phyloP scores from a whole-genome alignment of 1,284 basidiomycete species.

The Wolfiporia cocos region DNA sequence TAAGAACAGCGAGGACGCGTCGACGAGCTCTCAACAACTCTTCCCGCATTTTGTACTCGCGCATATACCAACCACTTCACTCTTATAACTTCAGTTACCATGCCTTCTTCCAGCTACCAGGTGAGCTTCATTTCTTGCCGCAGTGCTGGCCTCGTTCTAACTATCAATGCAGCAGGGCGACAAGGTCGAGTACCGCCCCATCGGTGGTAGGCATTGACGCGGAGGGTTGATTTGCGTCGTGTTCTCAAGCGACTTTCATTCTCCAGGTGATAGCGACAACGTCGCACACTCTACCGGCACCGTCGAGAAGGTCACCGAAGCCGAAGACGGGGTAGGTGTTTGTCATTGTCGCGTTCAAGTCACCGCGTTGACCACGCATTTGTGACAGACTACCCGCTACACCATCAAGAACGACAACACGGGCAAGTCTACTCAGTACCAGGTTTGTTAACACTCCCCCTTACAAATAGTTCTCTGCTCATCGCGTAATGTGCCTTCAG shows the following conservation, averaged over 20 bases:
- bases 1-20: not conserved
- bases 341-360: not conserved
- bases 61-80: not conserved
- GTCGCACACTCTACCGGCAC: conserved; percentile 33
- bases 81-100: not conserved
- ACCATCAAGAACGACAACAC: conserved; percentile 39
- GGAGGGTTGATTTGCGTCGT: not conserved
- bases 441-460: conserved; percentile 20
- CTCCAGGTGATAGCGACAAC: conserved; percentile 28
- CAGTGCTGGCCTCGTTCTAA: not conserved
- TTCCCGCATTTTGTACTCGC: not conserved
- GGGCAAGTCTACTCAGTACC: conserved; percentile 34
- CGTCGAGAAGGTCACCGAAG: conserved; percentile 27
- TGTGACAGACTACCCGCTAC: conserved; percentile 26
- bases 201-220: conserved; percentile 24
- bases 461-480: not conserved
- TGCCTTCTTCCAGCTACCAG: conserved; percentile 10
- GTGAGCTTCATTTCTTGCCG: conserved; percentile 2
- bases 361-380: not conserved
- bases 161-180: conserved; percentile 28
- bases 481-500: conserved; percentile 15
- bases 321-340: conserved; percentile 23
- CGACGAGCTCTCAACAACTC: not conserved
- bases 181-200: conserved; percentile 37
- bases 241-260: not conserved